Conservation (phyloP, 1,284 basidiomycete genomes). For the Tetrapyrgos nigripes region DNA sequence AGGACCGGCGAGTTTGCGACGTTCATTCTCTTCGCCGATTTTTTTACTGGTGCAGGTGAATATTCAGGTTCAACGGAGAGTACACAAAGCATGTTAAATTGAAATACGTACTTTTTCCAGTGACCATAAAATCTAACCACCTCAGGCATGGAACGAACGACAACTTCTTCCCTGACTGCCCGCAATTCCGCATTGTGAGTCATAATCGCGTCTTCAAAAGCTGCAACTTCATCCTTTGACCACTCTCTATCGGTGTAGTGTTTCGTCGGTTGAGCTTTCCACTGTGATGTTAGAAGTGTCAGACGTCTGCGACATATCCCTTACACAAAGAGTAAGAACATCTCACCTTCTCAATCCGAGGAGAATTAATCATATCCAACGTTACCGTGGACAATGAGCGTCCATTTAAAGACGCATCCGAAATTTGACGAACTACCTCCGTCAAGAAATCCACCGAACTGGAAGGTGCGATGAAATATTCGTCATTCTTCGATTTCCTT, state of each 20-base stretch:
- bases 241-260: conserved; percentile 75
- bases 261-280: conserved; percentile 70
- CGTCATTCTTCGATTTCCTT: conserved; percentile 36
- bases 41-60: conserved; percentile 50
- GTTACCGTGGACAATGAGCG: conserved; percentile 63
- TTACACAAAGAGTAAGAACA: background rate
- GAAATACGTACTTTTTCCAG: conserved; percentile 77
- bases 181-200: conserved; percentile 81
- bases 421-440: conserved; percentile 72
- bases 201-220: conserved; percentile 79
- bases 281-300: conserved; percentile 46
- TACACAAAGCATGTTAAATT: background rate
- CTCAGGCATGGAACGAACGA: conserved; percentile 72
- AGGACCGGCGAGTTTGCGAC: conserved; percentile 54
- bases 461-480: conserved; percentile 40
- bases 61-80: too few relatives aligned
- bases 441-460: conserved; percentile 80
- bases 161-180: conserved; percentile 77
- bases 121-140: conserved; percentile 85
- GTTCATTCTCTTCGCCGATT: conserved; percentile 69
- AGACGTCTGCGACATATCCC: background rate
- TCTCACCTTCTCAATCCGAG: conserved; percentile 65
- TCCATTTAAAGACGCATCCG: conserved; percentile 63
- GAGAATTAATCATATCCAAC: conserved; percentile 55
- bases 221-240: conserved; percentile 71